Base-by-base conservation (phyloP, 495 filamentous ascomycete species). In the Xylaria intraflava region DNA sequence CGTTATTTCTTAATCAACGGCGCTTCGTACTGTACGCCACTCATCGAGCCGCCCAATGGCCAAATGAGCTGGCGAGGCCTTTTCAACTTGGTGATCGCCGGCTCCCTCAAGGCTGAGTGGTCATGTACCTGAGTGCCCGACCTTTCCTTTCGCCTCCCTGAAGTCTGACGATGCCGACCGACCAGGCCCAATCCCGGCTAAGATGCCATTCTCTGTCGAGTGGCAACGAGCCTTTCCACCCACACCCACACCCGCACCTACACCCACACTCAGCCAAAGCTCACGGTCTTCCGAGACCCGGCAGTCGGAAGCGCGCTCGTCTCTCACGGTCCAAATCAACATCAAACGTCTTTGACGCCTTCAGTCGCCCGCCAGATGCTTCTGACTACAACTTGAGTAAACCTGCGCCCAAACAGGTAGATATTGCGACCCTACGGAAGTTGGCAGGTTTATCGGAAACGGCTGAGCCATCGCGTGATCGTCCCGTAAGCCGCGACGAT, bases 241-340 rank as follows among this genome's bases (percentile, higher is more conserved):
- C 46, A n/a, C 44, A 49, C 27, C 53, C 53, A n/a, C 10, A 49
- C 30, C 45, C 46, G 22, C 44, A 49, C 27, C 53, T 46, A n/a
- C 10, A 49, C 30, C 45, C 46, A n/a, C 44, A 49, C 27, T 46
- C 53, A n/a, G 53, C 46, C 14, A 55, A 49, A 36, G 9, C 38
- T 3, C 26, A 44, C 29, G 46, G 26, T 16, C 36, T 44, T 27
- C 33, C 51, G 20, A 46, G 31, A 40, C 42, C 3, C 23, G 41
- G 46, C 11, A 30, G 42, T 26, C 29, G 33, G 29, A 26, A 30
- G 29, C 51, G 51, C 2, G 51, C 51, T 24, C 46, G 42, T 19
- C 41, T 62, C 19, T 50, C 53, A 42, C 57, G 53, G 33, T 57
- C 57, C 2, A 53, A 51, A 20, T 64, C 61, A 2, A 49, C 55